These are phyloP conservation scores for Penicillium olsonii DNA, from an alignment of 2,329 filamentous ascomycete species.

Conservation along the genomic window DNA sequence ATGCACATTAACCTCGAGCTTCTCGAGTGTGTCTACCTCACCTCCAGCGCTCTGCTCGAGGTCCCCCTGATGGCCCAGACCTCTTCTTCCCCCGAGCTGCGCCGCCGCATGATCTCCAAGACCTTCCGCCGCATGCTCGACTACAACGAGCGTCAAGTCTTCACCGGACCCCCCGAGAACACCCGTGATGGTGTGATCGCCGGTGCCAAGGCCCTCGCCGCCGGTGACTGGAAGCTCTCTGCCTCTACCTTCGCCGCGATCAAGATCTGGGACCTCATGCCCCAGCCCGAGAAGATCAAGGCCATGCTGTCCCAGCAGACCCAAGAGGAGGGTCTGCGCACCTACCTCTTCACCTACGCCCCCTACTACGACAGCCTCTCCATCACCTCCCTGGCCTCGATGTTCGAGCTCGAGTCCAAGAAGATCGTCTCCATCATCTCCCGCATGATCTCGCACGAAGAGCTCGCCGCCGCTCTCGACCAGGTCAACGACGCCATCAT, in stretches of 20 bases:
- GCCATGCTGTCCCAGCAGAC: constrained; percentile 96
- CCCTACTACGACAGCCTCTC: constrained; percentile 98
- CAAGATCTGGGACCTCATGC: constrained; percentile 99
- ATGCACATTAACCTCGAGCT: constrained; percentile 99
- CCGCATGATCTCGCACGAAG: constrained; percentile 99
- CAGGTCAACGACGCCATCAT: constrained; percentile 97
- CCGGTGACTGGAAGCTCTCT: constrained; percentile 98
- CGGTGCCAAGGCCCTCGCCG: constrained; percentile 92
- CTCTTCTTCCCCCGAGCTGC: constrained; percentile 92
- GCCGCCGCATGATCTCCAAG: constrained; percentile 98
- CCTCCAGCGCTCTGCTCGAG: constrained; percentile 98
- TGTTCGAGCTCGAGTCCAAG: constrained; percentile 91
- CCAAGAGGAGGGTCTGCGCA: constrained; percentile 95
- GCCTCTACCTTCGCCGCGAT: constrained; percentile 92
- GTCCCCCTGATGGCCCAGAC: constrained; percentile 96
- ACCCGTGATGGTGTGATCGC: constrained; percentile 99
- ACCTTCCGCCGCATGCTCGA: constrained; percentile 99
- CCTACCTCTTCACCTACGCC: constrained; percentile 98
- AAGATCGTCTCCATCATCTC: constrained; percentile 95
- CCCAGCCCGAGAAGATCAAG: constrained; percentile 91
- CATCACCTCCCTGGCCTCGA: constrained; percentile 77
- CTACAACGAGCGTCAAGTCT: constrained; percentile 99
- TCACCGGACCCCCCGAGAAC: constrained; percentile 97
- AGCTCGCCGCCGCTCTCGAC: constrained; percentile 92
- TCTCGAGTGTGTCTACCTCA: constrained; percentile 96